Base-by-base conservation (phyloP, 306 rosid species). In the Amphicarpaea edgeworthii region DNA sequence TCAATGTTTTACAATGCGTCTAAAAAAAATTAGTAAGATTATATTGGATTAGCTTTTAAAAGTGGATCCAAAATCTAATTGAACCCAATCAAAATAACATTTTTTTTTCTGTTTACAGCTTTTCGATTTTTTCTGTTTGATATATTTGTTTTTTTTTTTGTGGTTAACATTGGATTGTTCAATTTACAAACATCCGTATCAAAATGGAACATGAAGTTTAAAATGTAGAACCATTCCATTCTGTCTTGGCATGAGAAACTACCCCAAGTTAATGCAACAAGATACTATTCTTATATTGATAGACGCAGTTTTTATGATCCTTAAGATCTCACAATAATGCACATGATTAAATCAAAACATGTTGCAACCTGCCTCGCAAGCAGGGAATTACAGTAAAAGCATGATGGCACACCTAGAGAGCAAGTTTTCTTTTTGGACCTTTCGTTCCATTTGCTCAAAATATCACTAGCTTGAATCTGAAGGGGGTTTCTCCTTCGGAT, bases 401-500 rank as follows among this genome's bases (percentile, higher is more conserved):
- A 75, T 6, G 41, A 72, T 60, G 77, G 65, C 50, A 82, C 70
- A 32, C 72, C 76, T 1, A 59, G 54, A 75, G 60, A 77, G 68
- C 58, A 71, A 53, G 23, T 65, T 37, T 49, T 75, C 65, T 20
- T 15, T 70, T 55, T 26, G 42, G 32, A 45, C 47, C 67, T 59
- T 79, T 19, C 55, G 66, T 69, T 50, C 54, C 57, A 75, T 54
- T 37, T 62, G 61, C 59, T 76, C 78, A 26, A 50, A 72, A 42
- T 63, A 19, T 42, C n/a, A 34, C 84, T 85, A 88, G 82, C 88
- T 84, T 46, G 97, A 79, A 24, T 88, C 91, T 12, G 86, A 34
- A 6, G 97, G 97, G 57, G 95, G 93, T 64, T 86, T 84, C 85
- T 91, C 97, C 84, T 89, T 94, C n/a, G 98, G 98, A 87, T 94